Base-by-base conservation (phyloP, 345 rosid species). In the Eucalyptus urophylla region DNA sequence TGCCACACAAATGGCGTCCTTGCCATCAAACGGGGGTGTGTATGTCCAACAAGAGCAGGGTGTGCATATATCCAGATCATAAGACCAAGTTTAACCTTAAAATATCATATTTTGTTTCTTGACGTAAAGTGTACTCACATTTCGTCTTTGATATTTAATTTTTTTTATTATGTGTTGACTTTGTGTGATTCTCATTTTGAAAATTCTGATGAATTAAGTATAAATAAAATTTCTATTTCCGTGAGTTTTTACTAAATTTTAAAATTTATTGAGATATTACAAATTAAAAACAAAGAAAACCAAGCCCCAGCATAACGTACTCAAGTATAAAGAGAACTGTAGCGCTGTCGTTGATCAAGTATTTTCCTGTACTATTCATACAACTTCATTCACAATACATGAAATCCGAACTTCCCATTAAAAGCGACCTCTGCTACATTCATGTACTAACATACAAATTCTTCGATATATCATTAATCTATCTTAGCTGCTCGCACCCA, bases 61-160 rank as follows among this genome's bases (percentile, higher is more conserved):
- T 1, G 11, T 31, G 43, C 6, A 37, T 31, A 31, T 16, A 15
- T 10, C 7, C 43, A 1, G 0, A 31, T 0, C 2, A 33, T 4
- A 4, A 31, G 43, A 67, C 24, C 24, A 31, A 31, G 24, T 31
- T 0, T 67, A 67, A 67, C 0, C 80, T 65, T 14, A 1, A n/a
- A n/a, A 5, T 65, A 65, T 65, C 19, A 65, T 65, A 1, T 8
- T 65, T 65, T 33, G 33, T 33, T n/a, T 31, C 33, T n/a, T 65
- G 19, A 14, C n/a, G 76, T n/a, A 2, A 14, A 2, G 37, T 14
- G 21, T n/a, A 6, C 33, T 16, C 12, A 31, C 43, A 67, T 67
- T 67, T 31, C 0, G 2, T 8, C 37, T 16, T 67, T n/a, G 76
- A 65, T 65, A 65, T 65, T n/a, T 14, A 14, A n/a, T 14, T 4